These are phyloP conservation scores for Taiozyma sp. DNA, from an alignment of 1,139 yeast species.

Conservation along the genomic window DNA sequence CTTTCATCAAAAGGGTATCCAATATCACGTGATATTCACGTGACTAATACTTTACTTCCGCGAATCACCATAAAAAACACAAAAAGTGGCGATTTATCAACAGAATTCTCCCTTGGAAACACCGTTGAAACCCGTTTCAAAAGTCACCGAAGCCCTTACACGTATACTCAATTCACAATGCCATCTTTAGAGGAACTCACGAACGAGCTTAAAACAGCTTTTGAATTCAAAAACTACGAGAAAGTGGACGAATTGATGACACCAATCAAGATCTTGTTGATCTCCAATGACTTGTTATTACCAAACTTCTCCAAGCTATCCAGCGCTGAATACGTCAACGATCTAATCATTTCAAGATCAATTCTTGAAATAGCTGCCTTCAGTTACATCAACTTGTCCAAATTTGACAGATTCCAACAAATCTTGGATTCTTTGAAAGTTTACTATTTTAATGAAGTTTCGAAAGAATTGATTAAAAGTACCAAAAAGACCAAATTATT, in stretches of 20 bases:
- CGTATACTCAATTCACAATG: constrained; percentile 6
- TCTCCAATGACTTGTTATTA: constrained; percentile 70
- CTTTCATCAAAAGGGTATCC: no score
- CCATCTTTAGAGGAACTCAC: constrained; percentile 45
- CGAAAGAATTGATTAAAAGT: constrained; percentile 44
- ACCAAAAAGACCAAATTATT: constrained; percentile 70
- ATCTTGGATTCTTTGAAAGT: constrained; percentile 72
- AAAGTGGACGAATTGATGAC: constrained; percentile 59
- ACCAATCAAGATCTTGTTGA: constrained; percentile 70
- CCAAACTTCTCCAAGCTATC: constrained; percentile 41
- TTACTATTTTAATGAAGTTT: constrained; percentile 46
- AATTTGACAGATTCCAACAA: constrained; percentile 64
- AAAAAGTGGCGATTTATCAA: neutral
- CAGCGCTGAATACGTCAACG: constrained; percentile 46
- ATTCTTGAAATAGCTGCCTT: constrained; percentile 87
- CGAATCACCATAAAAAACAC: no score
- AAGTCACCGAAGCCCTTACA: neutral
- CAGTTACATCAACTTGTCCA: constrained; percentile 57
- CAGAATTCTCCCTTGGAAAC: neutral
- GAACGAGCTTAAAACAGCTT: constrained; percentile 59
- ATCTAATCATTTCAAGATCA: constrained; percentile 71
- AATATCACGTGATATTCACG: neutral
- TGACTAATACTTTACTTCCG: neutral
- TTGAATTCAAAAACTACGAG: constrained; percentile 53
- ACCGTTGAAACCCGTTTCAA: neutral